These are phyloP conservation scores for Candida tallmaniae DNA, from an alignment of 805 yeast genomes.

Conservation along the genomic window DNA sequence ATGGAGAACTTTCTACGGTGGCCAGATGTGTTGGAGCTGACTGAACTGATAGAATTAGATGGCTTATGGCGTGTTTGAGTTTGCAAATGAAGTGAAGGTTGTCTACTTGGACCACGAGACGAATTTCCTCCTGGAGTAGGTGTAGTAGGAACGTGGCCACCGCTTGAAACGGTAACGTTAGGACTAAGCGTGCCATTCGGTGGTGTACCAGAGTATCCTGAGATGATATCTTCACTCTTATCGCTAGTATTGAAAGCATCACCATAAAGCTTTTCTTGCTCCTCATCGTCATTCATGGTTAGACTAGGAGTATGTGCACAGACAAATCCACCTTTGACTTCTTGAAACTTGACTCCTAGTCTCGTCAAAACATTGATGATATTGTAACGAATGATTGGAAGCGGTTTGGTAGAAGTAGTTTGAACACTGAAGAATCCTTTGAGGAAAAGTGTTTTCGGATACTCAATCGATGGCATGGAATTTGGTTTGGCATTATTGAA, in stretches of 20 bases:
- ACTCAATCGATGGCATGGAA: constrained; percentile 90
- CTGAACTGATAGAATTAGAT: constrained; percentile 28
- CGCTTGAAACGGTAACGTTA: background rate
- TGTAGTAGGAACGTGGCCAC: background rate
- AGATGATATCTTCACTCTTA: constrained; percentile 5
- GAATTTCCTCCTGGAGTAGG: no score
- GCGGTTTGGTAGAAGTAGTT: constrained; percentile 88
- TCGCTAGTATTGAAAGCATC: constrained; percentile 33
- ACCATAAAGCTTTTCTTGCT: constrained; percentile 33
- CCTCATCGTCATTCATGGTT: constrained; percentile 19
- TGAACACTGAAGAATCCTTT: constrained; percentile 94
- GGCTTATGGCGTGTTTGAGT: constrained; percentile 27
- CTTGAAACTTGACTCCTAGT: constrained; percentile 76
- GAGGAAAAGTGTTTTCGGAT: constrained; percentile 83
- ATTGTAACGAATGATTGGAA: constrained; percentile 82
- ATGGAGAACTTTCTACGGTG: constrained; percentile 63
- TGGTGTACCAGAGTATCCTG: background rate
- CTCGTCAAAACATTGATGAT: constrained; percentile 71
- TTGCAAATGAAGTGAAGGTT: constrained; percentile 33
- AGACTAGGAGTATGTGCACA: constrained; percentile 66
- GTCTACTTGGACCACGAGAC: constrained; percentile 26
- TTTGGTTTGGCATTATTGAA: constrained; percentile 59
- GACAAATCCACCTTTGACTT: constrained; percentile 90
- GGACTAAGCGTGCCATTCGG: background rate
- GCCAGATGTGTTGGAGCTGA: constrained; percentile 17